Base-by-base conservation (phyloP, 116 monocot genomes). In the Dioscorea cayenensis region DNA sequence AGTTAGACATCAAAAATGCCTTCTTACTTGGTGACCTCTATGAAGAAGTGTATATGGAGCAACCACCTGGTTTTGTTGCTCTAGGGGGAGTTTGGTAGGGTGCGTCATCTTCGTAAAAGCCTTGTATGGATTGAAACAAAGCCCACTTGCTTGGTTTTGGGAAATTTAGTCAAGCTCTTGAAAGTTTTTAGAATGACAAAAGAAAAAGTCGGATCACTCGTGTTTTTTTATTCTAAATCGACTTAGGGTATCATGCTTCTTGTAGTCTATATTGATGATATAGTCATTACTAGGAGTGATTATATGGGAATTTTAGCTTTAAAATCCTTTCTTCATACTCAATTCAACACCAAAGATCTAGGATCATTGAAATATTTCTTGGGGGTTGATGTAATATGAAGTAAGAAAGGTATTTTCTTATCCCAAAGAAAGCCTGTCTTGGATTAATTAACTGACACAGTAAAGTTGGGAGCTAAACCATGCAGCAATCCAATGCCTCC, bases 221-320 rank as follows among this genome's bases (percentile, higher is more conserved):
- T 0, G 63, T n/a, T n/a, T 3, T 76, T 69, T 29, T 37, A 14
- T 3, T 13, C 7, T 1, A 28, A 43, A 11, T 38, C 38, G 1
- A 16, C 0, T 2, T 3, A n/a, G n/a, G n/a, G 63, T 6, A 28
- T 49, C 18, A 13, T 76, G 1, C 6, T 68, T 28, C 16, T 76
- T 0, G 18, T 65, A 1, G 49, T 76, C 1, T 70, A 70, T 69
- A 49, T 63, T 1, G 49, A 76, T 49, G 76, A 63, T 3, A 69
- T 76, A 0, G 14, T 76, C 2, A 23, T 69, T 13, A 37, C 68
- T 43, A 49, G 69, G 6, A 28, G 36, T 23, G 51, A 71, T 14
- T 52, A 19, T 8, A 43, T 49, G 14, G 37, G 9, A 6, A 9
- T 64, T 7, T 17, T 17, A 38, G 3, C 18, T 14, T 14, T 66